A percentile compares a stretch with the other conserved stretches of the same genome.
Evolutionary conservation across 2,329 filamentous ascomycete species (phyloP).

Genomic region (Fusarium albidum): DNA sequence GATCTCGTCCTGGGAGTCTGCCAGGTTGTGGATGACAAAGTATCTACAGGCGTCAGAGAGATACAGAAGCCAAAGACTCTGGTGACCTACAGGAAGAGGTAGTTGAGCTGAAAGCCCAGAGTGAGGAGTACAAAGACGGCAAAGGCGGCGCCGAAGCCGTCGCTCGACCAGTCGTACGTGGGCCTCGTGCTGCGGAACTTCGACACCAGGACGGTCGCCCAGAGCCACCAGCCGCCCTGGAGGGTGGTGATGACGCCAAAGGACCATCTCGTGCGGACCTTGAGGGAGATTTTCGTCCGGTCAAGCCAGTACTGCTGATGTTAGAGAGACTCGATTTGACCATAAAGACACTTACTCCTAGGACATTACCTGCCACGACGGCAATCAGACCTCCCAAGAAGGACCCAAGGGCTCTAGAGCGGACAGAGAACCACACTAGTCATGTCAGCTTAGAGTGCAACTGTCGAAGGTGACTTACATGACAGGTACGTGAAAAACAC

Average conservation of each 20-base stretch:
- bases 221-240: conserved; percentile 77
- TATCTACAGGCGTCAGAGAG: conserved; percentile 54
- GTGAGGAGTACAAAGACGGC: conserved; percentile 73
- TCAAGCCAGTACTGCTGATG: conserved; percentile 62
- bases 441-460: conserved; percentile 6
- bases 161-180: conserved; percentile 70
- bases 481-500: conserved; percentile 75
- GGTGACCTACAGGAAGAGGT: conserved; percentile 68
- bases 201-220: conserved; percentile 72
- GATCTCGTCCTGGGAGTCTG: conserved; percentile 67
- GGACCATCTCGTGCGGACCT: conserved; percentile 59
- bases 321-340: conserved; percentile 5
- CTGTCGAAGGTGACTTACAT: conserved; percentile 16
- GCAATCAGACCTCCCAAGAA: conserved; percentile 75
- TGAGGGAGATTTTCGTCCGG: conserved; percentile 61
- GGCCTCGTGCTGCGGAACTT: conserved; percentile 65
- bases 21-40: conserved; percentile 74
- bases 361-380: conserved; percentile 69
- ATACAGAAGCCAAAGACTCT: rapidly evolving
- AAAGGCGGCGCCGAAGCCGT: conserved; percentile 72
- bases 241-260: conserved; percentile 64
- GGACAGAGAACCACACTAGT: conserved; percentile 73
- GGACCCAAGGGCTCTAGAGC: conserved; percentile 73
- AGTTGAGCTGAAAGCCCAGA: conserved; percentile 75
- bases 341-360: conserved; percentile 59